phyloP scores from a whole-genome alignment of 768 basidiomycete genomes.

The Russula brevipes region DNA sequence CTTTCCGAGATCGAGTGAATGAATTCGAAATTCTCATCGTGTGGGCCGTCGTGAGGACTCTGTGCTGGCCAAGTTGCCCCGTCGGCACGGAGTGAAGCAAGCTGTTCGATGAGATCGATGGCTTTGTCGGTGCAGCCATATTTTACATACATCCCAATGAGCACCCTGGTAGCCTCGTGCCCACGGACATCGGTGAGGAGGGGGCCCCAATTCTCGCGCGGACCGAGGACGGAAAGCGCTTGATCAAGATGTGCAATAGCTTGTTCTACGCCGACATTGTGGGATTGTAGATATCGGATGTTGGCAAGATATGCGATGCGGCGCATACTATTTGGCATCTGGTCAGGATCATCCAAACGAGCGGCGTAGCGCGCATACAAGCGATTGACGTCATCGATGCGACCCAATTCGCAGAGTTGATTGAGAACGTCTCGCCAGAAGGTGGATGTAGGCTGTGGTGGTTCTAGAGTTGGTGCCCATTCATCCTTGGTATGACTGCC shows the following conservation, averaged over 20 bases:
- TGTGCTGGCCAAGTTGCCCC: slow-evolving; percentile 8
- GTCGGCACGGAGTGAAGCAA: slow-evolving; percentile 13
- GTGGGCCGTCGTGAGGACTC: neutral
- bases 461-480: slow-evolving; percentile 40
- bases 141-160: slow-evolving; percentile 27
- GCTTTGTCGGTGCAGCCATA: slow-evolving; percentile 28
- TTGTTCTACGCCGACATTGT: slow-evolving; percentile 5
- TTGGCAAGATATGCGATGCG: slow-evolving; percentile 45
- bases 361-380: slow-evolving; percentile 42
- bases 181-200: slow-evolving; percentile 16
- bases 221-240: slow-evolving; percentile 21
- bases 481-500: slow-evolving; percentile 33
- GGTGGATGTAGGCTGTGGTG: slow-evolving; percentile 47
- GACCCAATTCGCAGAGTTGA: slow-evolving; percentile 44
- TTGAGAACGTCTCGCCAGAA: slow-evolving; percentile 61
- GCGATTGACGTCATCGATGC: slow-evolving; percentile 51
- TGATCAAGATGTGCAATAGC: slow-evolving; percentile 28
- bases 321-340: slow-evolving; percentile 29
- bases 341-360: slow-evolving; percentile 31
- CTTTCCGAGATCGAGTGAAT: slow-evolving; percentile 16
- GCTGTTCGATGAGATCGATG: slow-evolving; percentile 27
- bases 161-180: slow-evolving; percentile 17
- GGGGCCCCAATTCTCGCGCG: neutral
- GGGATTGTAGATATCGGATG: slow-evolving; percentile 31
- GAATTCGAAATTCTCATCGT: slow-evolving; percentile 9